Evolutionary conservation across 139 green algal species (phyloP).

Genomic region (Auxenochlorella pyrenoidosa): DNA sequence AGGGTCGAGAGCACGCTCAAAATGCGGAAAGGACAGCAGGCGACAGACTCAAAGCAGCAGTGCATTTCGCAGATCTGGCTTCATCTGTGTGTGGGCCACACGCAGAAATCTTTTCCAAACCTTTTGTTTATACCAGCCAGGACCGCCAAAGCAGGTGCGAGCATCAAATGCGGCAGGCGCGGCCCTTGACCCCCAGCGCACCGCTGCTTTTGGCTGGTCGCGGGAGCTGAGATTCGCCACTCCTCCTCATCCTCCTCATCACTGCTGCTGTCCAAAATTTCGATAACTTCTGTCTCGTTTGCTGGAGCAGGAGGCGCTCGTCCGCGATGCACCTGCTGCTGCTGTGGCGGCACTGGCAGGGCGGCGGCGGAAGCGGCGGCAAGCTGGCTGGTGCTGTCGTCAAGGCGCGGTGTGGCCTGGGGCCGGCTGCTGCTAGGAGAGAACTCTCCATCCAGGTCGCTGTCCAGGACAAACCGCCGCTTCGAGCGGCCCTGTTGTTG

Average conservation of each 20-base stretch:
- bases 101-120: no score
- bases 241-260: background rate
- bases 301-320: background rate
- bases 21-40: no score
- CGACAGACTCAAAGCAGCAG: no score
- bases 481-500: background rate
- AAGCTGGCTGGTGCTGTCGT: background rate
- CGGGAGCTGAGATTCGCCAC: background rate
- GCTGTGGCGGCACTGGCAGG: background rate
- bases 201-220: slow-evolving; percentile 12
- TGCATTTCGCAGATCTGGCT: no score
- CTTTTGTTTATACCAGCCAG: no score
- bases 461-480: slow-evolving; percentile 10
- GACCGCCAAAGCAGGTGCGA: background rate
- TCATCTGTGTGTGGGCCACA: no score
- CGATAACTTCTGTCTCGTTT: slow-evolving; percentile 4
- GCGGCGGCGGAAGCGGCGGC: background rate
- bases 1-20: background rate
- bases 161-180: background rate
- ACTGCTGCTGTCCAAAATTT: slow-evolving; percentile 30
- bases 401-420: background rate
- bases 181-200: background rate
- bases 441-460: background rate
- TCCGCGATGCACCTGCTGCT: background rate
- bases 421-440: background rate